These are phyloP conservation scores for Podosphaera xanthii DNA, from an alignment of 2,329 filamentous ascomycete genomes.

Conservation along the genomic window DNA sequence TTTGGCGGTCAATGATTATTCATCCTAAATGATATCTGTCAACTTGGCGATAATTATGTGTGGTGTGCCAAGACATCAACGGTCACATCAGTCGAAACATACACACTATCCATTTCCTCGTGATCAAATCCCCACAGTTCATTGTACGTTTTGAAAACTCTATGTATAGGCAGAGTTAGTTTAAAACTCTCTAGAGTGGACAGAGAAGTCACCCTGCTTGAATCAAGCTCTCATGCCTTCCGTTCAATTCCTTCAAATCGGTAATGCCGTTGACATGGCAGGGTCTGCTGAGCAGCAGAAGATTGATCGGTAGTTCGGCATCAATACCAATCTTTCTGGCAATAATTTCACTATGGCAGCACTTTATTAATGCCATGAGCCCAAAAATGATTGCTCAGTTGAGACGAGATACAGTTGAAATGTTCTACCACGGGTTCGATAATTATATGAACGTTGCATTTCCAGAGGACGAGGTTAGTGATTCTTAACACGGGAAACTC, in stretches of 20 bases:
- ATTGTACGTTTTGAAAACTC: neutral
- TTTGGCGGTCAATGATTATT: no score
- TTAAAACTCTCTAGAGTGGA: neutral
- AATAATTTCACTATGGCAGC: conserved; percentile 11
- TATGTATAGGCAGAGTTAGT: neutral
- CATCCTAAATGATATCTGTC: neutral
- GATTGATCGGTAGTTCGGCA: conserved; percentile 4
- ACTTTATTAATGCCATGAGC: conserved; percentile 23
- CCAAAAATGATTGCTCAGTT: conserved; percentile 30
- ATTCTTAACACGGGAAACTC: neutral
- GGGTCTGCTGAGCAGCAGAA: conserved; percentile 10
- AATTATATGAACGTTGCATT: conserved; percentile 91
- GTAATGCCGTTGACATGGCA: conserved; percentile 18
- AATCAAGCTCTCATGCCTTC: conserved; percentile 16
- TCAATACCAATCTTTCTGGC: conserved; percentile 11
- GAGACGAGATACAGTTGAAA: conserved; percentile 39
- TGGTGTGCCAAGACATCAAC: neutral
- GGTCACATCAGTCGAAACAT: neutral
- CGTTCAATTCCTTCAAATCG: conserved; percentile 9
- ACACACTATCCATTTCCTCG: neutral
- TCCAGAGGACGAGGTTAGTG: conserved; percentile 67
- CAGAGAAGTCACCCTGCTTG: neutral
- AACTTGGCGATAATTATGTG: neutral
- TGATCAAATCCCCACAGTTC: neutral
- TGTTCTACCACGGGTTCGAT: conserved; percentile 94